A percentile compares a stretch with the other conserved stretches of the same genome.
Evolutionary conservation across 345 rosid genomes (phyloP).

Genomic region (Iberis pinnata): DNA sequence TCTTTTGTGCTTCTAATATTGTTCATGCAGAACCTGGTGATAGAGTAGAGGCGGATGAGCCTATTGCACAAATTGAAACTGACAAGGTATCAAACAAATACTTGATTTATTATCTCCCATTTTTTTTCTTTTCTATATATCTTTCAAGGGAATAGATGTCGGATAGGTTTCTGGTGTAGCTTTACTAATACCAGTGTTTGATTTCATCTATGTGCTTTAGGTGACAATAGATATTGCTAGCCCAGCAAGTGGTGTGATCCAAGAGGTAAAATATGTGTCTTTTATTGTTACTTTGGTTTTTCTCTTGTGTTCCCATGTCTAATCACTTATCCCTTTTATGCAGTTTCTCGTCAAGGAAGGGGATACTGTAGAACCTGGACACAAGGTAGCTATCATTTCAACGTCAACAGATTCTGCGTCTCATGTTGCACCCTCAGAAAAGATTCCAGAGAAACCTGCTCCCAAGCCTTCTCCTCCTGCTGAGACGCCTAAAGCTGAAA

Average conservation of each 20-base stretch:
- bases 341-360: slow-evolving; percentile 93
- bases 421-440: slow-evolving; percentile 78
- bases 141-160: not conserved
- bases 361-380: slow-evolving; percentile 91
- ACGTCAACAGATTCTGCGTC: slow-evolving; percentile 71
- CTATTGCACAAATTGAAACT: slow-evolving; percentile 95
- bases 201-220: slow-evolving; percentile 30
- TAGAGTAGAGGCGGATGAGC: slow-evolving; percentile 72
- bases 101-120: not conserved
- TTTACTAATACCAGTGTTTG: slow-evolving; percentile 15
- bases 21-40: slow-evolving; percentile 77
- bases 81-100: slow-evolving; percentile 55
- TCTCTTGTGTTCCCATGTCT: not conserved
- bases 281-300: slow-evolving; percentile 6
- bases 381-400: slow-evolving; percentile 77
- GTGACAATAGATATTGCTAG: slow-evolving; percentile 83
- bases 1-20: not conserved
- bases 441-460: slow-evolving; percentile 41
- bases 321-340: not conserved
- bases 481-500: slow-evolving; percentile 46
- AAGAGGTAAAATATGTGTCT: slow-evolving; percentile 42
- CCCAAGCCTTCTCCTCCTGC: slow-evolving; percentile 49
- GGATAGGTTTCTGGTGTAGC: not conserved
- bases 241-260: slow-evolving; percentile 75
- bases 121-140: too few relatives aligned